Conservation (phyloP, 345 rosid species). For the Brassica cretica region DNA sequence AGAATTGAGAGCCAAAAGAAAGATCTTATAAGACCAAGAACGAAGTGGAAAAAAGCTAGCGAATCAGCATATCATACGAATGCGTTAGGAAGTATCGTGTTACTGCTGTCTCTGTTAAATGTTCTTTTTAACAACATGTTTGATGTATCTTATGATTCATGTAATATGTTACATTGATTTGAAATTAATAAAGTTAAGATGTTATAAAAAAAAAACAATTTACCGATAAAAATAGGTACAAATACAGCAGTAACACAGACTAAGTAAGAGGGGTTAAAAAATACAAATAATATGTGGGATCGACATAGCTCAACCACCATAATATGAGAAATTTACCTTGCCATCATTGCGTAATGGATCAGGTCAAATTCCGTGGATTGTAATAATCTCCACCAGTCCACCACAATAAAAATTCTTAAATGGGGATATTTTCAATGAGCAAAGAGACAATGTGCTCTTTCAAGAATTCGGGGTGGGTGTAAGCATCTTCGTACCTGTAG, state of each 20-base stretch:
- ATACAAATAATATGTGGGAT: not conserved
- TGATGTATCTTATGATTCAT: too few species aligned
- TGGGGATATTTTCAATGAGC: not conserved
- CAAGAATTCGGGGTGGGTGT: not conserved
- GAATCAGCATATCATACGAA: too few species aligned
- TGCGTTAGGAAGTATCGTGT: too few species aligned
- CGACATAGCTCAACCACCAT: not conserved
- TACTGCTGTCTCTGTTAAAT: too few species aligned
- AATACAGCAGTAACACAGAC: not conserved
- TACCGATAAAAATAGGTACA: not conserved
- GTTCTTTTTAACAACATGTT: too few species aligned
- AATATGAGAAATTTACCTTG: not conserved
- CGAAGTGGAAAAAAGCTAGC: too few species aligned
- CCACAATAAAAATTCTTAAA: not conserved
- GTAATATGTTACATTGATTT: too few species aligned
- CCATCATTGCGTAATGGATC: not conserved
- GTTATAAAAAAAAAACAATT: too few species aligned
- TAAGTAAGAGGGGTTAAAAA: not conserved
- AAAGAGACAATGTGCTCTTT: not conserved
- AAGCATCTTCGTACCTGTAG: not conserved
- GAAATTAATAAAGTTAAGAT: too few species aligned
- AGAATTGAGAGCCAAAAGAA: too few species aligned
- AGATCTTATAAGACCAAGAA: too few species aligned
- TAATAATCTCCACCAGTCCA: not conserved
- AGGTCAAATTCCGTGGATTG: not conserved